Evolutionary conservation across 139 green algal genomes (phyloP).

Genomic region (Pleodorina starrii): DNA sequence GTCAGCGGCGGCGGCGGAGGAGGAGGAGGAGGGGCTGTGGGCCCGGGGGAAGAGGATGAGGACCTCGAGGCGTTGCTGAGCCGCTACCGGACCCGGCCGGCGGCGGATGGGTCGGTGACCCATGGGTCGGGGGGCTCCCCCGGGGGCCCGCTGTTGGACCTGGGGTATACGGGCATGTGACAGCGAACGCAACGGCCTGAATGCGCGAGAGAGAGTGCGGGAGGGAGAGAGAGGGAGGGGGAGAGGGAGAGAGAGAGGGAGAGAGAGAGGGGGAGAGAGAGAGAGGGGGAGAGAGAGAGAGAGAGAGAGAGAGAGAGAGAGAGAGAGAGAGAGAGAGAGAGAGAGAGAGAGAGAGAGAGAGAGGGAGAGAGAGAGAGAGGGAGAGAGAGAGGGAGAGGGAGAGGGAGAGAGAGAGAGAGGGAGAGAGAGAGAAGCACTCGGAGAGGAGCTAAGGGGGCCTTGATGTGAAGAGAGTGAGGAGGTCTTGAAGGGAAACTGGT

Average conservation of each 20-base stretch:
- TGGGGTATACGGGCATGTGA: constrained; percentile 32
- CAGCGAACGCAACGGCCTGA: background rate
- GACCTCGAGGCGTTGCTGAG: constrained; percentile 43
- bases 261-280: background rate
- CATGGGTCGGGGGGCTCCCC: background rate
- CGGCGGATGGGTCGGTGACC: background rate
- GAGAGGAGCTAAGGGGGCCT: too few species aligned
- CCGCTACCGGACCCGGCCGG: constrained; percentile 2
- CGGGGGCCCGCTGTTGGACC: background rate
- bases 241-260: background rate
- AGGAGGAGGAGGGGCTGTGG: background rate
- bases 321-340: background rate
- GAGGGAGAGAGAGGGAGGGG: background rate
- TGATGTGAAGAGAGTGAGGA: too few species aligned
- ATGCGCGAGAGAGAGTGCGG: background rate
- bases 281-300: background rate
- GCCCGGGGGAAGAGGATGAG: constrained; percentile 1
- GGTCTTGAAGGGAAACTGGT: too few species aligned
- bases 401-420: background rate
- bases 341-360: background rate
- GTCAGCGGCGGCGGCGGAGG: background rate
- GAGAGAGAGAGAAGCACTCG: background rate
- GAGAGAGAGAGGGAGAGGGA: background rate
- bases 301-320: background rate
- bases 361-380: background rate